A percentile compares a stretch with the other conserved stretches of the same genome.
Conservation (phyloP, 116 monocot genomes). For the Iris pallida region DNA sequence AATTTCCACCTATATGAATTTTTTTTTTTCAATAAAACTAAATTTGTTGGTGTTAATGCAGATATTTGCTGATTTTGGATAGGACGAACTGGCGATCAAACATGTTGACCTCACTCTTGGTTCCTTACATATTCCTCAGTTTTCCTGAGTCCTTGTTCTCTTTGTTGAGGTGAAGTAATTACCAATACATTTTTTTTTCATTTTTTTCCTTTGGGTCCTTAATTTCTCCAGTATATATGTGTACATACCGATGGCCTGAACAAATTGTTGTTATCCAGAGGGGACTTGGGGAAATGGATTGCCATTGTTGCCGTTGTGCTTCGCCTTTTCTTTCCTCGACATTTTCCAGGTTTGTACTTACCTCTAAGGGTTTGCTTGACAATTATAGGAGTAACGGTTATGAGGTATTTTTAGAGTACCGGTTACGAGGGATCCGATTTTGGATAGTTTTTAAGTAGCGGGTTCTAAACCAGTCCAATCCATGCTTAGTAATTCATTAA, state of each 20-base stretch:
- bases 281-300: slow-evolving; percentile 84
- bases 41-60: slow-evolving; percentile 7
- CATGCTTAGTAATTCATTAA: too few species aligned
- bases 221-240: neutral
- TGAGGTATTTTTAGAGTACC: too few species aligned
- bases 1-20: neutral
- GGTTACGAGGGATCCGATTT: too few species aligned
- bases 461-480: too few species aligned
- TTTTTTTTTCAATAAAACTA: neutral
- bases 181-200: neutral
- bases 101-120: slow-evolving; percentile 68
- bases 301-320: slow-evolving; percentile 70
- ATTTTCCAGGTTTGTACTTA: slow-evolving; percentile 56
- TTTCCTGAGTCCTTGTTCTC: slow-evolving; percentile 52
- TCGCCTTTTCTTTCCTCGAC: slow-evolving; percentile 79
- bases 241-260: neutral
- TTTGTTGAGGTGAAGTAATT: slow-evolving; percentile 45
- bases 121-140: slow-evolving; percentile 80
- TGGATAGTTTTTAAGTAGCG: too few species aligned
- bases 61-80: slow-evolving; percentile 81
- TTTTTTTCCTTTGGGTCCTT: neutral
- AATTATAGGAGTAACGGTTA: too few species aligned
- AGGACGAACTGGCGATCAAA: slow-evolving; percentile 89
- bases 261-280: slow-evolving; percentile 38
- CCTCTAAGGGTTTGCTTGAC: too few species aligned